Conservation (phyloP, 495 filamentous ascomycete species). For the Neurospora discreta region DNA sequence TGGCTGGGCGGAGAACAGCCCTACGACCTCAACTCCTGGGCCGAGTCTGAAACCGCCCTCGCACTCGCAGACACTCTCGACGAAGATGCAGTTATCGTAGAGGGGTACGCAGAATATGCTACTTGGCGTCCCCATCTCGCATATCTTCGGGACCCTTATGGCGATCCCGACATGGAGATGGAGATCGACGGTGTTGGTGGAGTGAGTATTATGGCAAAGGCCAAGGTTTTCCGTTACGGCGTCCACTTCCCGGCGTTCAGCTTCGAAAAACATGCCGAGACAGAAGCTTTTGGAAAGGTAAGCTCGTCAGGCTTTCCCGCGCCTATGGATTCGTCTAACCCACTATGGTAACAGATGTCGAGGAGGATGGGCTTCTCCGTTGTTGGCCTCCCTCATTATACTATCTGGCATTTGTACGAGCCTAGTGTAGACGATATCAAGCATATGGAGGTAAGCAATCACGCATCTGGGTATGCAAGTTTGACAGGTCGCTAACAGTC, state of each 20-base stretch:
- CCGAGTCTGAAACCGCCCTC: slow-evolving; percentile 94
- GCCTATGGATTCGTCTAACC: slow-evolving; percentile 8
- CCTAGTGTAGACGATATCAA: slow-evolving; percentile 93
- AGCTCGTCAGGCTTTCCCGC: slow-evolving; percentile 1
- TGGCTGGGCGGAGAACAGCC: slow-evolving; percentile 99
- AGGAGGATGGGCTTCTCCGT: slow-evolving; percentile 92
- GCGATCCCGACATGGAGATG: slow-evolving; percentile 99
- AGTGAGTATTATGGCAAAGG: slow-evolving; percentile 95
- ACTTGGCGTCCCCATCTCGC: slow-evolving; percentile 97
- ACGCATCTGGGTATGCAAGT: background rate
- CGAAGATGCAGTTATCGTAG: slow-evolving; percentile 98
- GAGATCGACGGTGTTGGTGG: slow-evolving; percentile 97
- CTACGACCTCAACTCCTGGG: slow-evolving; percentile 98
- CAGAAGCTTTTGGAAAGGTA: slow-evolving; percentile 98
- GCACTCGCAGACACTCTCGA: slow-evolving; percentile 90
- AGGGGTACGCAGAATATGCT: slow-evolving; percentile 98
- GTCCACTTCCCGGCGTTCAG: slow-evolving; percentile 98
- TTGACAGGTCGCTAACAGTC: slow-evolving; percentile 8
- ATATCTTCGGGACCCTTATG: slow-evolving; percentile 93
- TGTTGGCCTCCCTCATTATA: slow-evolving; percentile 95
- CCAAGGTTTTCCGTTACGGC: slow-evolving; percentile 83
- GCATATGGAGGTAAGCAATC: slow-evolving; percentile 69
- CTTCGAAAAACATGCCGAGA: slow-evolving; percentile 98
- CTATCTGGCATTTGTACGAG: slow-evolving; percentile 99
- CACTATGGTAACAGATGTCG: slow-evolving; percentile 67